Evolutionary conservation across 1,139 yeast genomes (phyloP).

Genomic region (Debaryomyces sp.): DNA sequence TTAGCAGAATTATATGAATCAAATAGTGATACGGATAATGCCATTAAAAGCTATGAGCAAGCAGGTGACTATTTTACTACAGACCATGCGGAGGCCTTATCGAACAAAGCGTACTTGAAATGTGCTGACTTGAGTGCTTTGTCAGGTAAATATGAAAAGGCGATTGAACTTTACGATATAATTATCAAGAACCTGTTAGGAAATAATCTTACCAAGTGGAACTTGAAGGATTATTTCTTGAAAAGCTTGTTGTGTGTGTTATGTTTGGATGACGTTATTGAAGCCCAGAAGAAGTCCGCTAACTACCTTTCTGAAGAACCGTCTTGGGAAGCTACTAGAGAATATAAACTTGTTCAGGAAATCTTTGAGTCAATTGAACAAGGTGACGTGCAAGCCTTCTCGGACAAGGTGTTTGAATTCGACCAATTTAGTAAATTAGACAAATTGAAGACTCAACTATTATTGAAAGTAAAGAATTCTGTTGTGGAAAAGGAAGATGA

Average conservation of each 20-base stretch:
- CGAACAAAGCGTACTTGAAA: conserved; percentile 84
- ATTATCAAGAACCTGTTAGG: conserved; percentile 77
- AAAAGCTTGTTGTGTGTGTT: conserved; percentile 81
- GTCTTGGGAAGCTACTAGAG: conserved; percentile 77
- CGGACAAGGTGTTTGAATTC: conserved; percentile 75
- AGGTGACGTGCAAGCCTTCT: conserved; percentile 78
- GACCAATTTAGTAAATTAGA: conserved; percentile 91
- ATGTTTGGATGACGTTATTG: conserved; percentile 83
- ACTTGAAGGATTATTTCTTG: conserved; percentile 86
- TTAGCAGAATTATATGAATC: conserved; percentile 84
- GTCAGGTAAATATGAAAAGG: conserved; percentile 68
- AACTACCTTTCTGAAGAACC: conserved; percentile 75
- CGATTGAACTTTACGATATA: conserved; percentile 74
- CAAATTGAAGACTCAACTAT: conserved; percentile 86
- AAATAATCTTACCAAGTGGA: conserved; percentile 83
- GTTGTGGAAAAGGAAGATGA: conserved; percentile 77
- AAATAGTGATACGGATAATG: conserved; percentile 64
- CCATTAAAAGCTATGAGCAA: conserved; percentile 79
- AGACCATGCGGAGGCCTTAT: conserved; percentile 90
- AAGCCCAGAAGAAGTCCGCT: conserved; percentile 73
- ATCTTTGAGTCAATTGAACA: conserved; percentile 72
- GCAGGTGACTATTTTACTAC: conserved; percentile 97
- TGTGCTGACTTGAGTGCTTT: conserved; percentile 91
- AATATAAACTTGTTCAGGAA: conserved; percentile 65
- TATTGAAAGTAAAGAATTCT: conserved; percentile 77